Base-by-base conservation (phyloP, 306 rosid species). In the Macrotyloma uniflorum region DNA sequence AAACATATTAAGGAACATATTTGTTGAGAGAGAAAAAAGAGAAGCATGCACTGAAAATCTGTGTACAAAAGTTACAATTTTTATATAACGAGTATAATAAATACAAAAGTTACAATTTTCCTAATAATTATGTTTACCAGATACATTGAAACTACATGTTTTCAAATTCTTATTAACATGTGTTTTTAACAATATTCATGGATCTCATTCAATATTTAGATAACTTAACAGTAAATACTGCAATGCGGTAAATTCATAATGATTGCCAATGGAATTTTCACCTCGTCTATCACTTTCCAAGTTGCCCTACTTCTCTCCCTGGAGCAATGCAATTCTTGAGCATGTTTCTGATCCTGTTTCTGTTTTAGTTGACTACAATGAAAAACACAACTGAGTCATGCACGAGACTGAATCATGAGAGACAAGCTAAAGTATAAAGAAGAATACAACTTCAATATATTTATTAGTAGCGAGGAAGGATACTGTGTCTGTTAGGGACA, bases 251-350 rank as follows among this genome's bases (percentile, higher is more conserved):
- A 47, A 18, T 13, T 59, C 23, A 80, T 49, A 53, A 69, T 16
- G 43, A 49, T 49, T 65, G 61, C 57, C 11, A 67, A 81, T 35
- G n/a, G 50, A 54, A 26, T n/a, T 78, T 33, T 14, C 63, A 91
- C 98, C 91, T 92, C 83, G 79, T 89, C 93, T 15, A 88, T 85
- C 50, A 91, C 83, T 82, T 89, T 84, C 97, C 90, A 76, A 9
- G 97, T 97, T 43, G 85, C 88, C 84, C 90, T 85, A 59, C 97
- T 95, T 83, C 99, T 93, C 77, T 91, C 96, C 83, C 99, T 85
- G 49, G 99, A 95, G 83, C 99, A 95, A 71, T 81, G 97, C 42
- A 92, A 88, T 84, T 88, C 96, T 19, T 65, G 86, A 82, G 62
- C 83, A 78, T 82, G 85, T 80, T 88, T 89, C 49, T 80, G 78